Evolutionary conservation across 495 filamentous ascomycete species (phyloP).

Genomic region (Achaetomiella virescens): DNA sequence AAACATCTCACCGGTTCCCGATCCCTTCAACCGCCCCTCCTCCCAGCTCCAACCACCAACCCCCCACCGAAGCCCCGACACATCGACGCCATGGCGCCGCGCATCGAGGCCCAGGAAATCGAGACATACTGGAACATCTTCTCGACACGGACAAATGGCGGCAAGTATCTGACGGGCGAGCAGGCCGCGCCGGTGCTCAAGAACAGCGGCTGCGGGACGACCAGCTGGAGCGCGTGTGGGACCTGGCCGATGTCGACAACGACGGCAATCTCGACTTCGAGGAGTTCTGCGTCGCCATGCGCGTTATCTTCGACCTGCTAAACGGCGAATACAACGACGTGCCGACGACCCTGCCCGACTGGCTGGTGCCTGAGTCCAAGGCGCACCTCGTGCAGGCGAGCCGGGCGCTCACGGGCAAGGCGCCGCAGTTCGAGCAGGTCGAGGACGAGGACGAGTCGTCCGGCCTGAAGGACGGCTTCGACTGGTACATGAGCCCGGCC

Average conservation of each 20-base stretch:
- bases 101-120: conserved; percentile 91
- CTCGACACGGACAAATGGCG: conserved; percentile 72
- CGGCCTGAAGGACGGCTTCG: conserved; percentile 90
- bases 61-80: not conserved
- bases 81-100: conserved; percentile 53
- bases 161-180: conserved; percentile 76
- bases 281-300: conserved; percentile 98
- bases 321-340: conserved; percentile 92
- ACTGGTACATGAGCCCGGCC: conserved; percentile 95
- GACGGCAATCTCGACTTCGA: conserved; percentile 98
- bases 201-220: conserved; percentile 88
- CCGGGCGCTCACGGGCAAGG: conserved; percentile 68
- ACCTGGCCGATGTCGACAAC: conserved; percentile 91
- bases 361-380: conserved; percentile 95
- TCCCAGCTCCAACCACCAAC: not conserved
- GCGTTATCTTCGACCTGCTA: conserved; percentile 90
- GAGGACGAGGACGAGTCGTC: conserved; percentile 72
- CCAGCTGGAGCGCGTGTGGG: conserved; percentile 95
- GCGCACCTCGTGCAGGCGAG: conserved; percentile 88
- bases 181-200: conserved; percentile 93
- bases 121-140: conserved; percentile 99
- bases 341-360: conserved; percentile 77
- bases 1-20: too few species aligned
- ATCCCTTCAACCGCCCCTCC: not conserved
- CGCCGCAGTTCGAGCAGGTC: conserved; percentile 73